These are phyloP conservation scores for Erysimum cheiranthoides DNA, from an alignment of 345 rosid genomes.

Conservation along the genomic window DNA sequence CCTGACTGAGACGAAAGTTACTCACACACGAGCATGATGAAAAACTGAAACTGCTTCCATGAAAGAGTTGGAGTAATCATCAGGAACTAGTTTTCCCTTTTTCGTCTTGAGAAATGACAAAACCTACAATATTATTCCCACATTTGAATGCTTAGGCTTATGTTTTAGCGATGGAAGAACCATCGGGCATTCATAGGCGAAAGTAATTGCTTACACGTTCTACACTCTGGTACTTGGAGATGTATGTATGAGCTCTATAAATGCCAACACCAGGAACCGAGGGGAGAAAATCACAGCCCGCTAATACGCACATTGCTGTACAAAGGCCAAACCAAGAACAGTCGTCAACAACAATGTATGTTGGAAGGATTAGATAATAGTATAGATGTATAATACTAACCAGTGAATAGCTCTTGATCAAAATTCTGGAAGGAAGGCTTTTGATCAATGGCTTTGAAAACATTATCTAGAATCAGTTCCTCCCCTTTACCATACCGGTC, in stretches of 20 bases:
- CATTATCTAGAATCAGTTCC: slow-evolving; percentile 65
- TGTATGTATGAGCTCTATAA: slow-evolving; percentile 69
- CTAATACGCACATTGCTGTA: slow-evolving; percentile 90
- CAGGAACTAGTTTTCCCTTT: slow-evolving; percentile 79
- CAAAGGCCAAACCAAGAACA: slow-evolving; percentile 29
- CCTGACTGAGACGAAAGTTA: background rate
- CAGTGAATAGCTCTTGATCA: slow-evolving; percentile 63
- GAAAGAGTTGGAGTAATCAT: slow-evolving; percentile 71
- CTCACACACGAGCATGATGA: slow-evolving; percentile 81
- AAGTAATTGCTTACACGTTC: slow-evolving; percentile 68
- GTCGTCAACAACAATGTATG: slow-evolving; percentile 3
- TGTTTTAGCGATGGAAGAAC: slow-evolving; percentile 7
- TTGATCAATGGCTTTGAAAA: slow-evolving; percentile 55
- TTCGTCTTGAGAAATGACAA: slow-evolving; percentile 77
- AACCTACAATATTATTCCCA: slow-evolving; percentile 49
- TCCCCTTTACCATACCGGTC: slow-evolving; percentile 86
- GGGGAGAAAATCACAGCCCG: slow-evolving; percentile 96
- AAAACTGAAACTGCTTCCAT: slow-evolving; percentile 83
- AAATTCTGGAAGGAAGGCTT: slow-evolving; percentile 73
- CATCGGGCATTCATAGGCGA: background rate
- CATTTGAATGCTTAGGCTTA: background rate
- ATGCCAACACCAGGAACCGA: slow-evolving; percentile 91
- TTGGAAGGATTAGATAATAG: background rate
- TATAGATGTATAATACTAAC: slow-evolving; percentile 44
- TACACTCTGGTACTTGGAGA: slow-evolving; percentile 73